Evolutionary conservation across 2,329 filamentous ascomycete genomes (phyloP), one percentile per base, ranked within the genome.

Genomic region (Aspergillus persii): DNA sequence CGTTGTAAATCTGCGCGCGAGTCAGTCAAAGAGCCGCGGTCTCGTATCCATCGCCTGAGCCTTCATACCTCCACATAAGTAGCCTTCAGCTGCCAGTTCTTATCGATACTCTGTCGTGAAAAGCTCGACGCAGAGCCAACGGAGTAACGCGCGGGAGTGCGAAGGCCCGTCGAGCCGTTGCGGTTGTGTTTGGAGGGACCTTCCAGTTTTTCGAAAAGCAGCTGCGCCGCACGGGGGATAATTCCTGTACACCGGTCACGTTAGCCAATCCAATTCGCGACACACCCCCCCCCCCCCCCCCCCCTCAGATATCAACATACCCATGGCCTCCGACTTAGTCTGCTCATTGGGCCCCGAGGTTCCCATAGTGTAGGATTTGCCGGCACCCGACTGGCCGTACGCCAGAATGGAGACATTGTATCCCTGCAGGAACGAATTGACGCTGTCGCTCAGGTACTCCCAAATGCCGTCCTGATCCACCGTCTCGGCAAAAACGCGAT

Each of bases 341-440:
- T 96, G 89, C 69, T 97, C 93, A 26, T 76, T 76, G 2, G 93
- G 91, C 4, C 92, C 92, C 0, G 94, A 92, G 0, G 95, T 99
- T 58, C 95, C 95, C 95, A 99, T 99, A 0, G 95, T 99, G 74
- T 96, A 98, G 2, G 94, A 98, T 79, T 99, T 99, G 68, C 95
- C 95, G 9, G 95, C 92, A 58, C 95, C 95, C 30, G 95, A 99
- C 80, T 99, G 95, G 66, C 95, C 95, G 71, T 99, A 99, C 51
- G 95, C 95, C 68, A 99, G 81, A 53, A 99, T 86, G 3, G 95
- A 99, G 59, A 99, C 95, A 85, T 99, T 99, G 84, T 98, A 99
- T 56, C 95, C 95, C 72, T 97, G 92, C 1, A 95, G 81, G 68
- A 99, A 99, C 2, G 93, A 91, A 68, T 83, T 86, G 66, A 98